Conservation (phyloP, 1,284 basidiomycete species). For the Naganishia sp. region DNA sequence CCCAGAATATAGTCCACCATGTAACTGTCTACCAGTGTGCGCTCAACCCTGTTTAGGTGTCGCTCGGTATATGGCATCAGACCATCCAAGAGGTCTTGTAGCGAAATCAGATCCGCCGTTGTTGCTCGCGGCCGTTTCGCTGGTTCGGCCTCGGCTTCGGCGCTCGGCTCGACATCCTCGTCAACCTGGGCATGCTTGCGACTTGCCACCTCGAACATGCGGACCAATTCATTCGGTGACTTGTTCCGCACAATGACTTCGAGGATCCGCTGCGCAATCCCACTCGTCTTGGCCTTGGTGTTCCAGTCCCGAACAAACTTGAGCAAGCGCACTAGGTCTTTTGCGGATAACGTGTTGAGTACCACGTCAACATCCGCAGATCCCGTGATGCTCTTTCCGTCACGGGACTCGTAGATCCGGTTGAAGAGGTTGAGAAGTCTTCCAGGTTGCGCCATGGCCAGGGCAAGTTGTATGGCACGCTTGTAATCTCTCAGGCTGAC, state of each 20-base stretch:
- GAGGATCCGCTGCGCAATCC: slow-evolving; percentile 82
- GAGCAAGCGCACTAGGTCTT: slow-evolving; percentile 79
- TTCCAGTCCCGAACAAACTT: slow-evolving; percentile 91
- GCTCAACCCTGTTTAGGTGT: slow-evolving; percentile 81
- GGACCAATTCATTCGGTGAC: slow-evolving; percentile 69
- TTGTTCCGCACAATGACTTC: slow-evolving; percentile 77
- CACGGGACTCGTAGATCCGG: slow-evolving; percentile 55
- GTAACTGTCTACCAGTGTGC: slow-evolving; percentile 87
- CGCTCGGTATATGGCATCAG: slow-evolving; percentile 92
- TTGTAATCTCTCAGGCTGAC: slow-evolving; percentile 84
- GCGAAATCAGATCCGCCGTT: slow-evolving; percentile 35
- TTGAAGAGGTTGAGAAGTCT: slow-evolving; percentile 80
- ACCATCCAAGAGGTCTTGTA: slow-evolving; percentile 78
- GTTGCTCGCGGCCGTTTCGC: slow-evolving; percentile 34
- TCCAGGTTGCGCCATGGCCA: slow-evolving; percentile 90
- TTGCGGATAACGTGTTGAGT: slow-evolving; percentile 66
- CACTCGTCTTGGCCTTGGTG: slow-evolving; percentile 78
- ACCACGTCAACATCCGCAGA: slow-evolving; percentile 75
- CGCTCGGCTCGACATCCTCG: slow-evolving; percentile 40
- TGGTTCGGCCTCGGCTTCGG: slow-evolving; percentile 38
- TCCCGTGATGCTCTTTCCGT: slow-evolving; percentile 60
- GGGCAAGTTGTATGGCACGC: slow-evolving; percentile 83
- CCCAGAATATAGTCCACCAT: slow-evolving; percentile 87
- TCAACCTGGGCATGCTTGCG: slow-evolving; percentile 48
- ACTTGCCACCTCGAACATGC: slow-evolving; percentile 61